Evolutionary conservation across 2,329 filamentous ascomycete genomes (phyloP).

Genomic region (Cordyceps farinosa): DNA sequence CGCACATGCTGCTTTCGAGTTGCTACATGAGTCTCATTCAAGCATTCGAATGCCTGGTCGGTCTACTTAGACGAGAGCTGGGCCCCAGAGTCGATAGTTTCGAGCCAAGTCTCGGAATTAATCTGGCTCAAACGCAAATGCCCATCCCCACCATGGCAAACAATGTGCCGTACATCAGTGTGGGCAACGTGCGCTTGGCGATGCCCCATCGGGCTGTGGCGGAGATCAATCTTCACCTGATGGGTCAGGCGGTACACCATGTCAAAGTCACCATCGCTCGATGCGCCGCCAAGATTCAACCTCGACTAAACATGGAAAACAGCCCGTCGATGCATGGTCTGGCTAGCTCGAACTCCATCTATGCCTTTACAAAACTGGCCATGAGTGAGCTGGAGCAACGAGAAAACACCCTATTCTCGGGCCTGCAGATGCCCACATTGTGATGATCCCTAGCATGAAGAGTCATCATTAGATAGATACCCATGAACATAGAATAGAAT

Average conservation of each 20-base stretch:
- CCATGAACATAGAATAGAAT: neutral
- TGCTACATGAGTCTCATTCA: constrained; percentile 18
- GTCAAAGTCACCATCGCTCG: constrained; percentile 10
- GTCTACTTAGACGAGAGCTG: neutral
- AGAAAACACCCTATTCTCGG: neutral
- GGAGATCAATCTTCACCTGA: constrained; percentile 16
- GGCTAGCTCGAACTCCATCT: neutral
- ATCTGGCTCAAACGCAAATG: neutral
- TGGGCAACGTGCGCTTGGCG: neutral
- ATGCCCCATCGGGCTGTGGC: constrained; percentile 13
- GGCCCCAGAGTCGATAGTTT: neutral
- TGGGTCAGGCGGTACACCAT: constrained; percentile 15
- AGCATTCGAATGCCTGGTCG: constrained; percentile 11
- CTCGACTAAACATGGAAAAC: neutral
- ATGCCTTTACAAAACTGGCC: neutral
- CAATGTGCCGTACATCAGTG: constrained; percentile 2
- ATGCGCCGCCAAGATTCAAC: neutral
- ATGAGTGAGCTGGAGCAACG: neutral
- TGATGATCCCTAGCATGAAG: neutral
- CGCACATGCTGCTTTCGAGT: constrained; percentile 15
- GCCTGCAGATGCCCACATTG: neutral
- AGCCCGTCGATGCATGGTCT: neutral
- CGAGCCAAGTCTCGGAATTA: neutral
- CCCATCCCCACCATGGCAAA: neutral
- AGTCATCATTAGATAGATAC: neutral